These are phyloP conservation scores for Scutellaria barbata DNA, from an alignment of 257 asterid species.

Conservation along the genomic window DNA sequence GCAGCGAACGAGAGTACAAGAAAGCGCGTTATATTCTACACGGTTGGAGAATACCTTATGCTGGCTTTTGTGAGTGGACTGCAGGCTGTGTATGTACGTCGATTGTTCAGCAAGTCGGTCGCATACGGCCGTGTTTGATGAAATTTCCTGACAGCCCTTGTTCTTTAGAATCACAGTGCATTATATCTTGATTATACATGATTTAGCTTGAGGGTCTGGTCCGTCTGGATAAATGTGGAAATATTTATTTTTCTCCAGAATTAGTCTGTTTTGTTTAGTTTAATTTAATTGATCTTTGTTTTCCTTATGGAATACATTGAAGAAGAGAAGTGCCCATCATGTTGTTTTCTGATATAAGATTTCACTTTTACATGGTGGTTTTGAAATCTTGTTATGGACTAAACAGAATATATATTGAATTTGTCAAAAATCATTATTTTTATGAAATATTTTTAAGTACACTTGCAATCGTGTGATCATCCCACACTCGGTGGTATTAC, in stretches of 20 bases:
- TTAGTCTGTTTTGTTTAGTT: neutral
- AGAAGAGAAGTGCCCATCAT: neutral
- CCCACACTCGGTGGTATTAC: no score
- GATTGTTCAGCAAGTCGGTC: constrained; percentile 73
- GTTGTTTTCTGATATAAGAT: no score
- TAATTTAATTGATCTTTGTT: neutral
- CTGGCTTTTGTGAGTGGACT: constrained; percentile 64
- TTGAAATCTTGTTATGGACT: no score
- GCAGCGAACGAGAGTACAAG: constrained; percentile 91
- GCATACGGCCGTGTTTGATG: constrained; percentile 76
- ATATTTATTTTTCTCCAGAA: neutral
- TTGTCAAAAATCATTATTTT: no score
- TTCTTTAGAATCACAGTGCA: neutral
- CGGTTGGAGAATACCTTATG: constrained; percentile 74
- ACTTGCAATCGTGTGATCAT: no score
- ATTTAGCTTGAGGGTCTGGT: neutral
- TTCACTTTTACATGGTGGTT: no score
- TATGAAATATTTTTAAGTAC: no score
- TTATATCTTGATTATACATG: constrained; percentile 7
- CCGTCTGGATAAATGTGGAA: neutral
- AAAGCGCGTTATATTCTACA: constrained; percentile 79
- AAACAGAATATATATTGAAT: no score
- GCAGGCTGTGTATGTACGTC: constrained; percentile 73
- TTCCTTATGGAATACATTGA: neutral
- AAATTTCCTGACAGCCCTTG: constrained; percentile 2